These are phyloP conservation scores for Backusella liffmaniae DNA, from an alignment of 192 early-diverging fungal genomes.

Conservation along the genomic window DNA sequence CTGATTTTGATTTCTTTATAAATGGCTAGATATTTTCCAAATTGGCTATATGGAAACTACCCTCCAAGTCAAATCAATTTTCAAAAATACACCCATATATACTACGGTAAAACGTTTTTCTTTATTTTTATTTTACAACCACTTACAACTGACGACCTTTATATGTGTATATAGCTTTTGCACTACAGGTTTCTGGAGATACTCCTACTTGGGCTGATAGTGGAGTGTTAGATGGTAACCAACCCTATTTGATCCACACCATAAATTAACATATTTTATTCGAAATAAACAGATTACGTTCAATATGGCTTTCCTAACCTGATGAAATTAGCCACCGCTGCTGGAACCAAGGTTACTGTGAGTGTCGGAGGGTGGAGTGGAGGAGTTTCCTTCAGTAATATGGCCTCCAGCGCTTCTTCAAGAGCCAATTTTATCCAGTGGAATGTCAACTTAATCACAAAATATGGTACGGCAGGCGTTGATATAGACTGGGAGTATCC, in stretches of 20 bases:
- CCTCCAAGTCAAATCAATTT: constrained; percentile 36
- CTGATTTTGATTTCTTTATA: not conserved
- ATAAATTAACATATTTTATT: not conserved
- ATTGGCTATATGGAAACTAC: constrained; percentile 20
- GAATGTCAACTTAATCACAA: constrained; percentile 46
- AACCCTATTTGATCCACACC: not conserved
- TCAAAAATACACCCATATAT: constrained; percentile 65
- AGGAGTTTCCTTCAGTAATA: constrained; percentile 53
- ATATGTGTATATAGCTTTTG: constrained; percentile 47
- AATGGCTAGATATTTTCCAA: constrained; percentile 19
- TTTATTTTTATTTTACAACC: not conserved
- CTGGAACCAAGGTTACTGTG: constrained; percentile 51
- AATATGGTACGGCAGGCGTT: constrained; percentile 63
- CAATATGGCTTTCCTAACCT: constrained; percentile 41
- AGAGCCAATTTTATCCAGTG: constrained; percentile 49
- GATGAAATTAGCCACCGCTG: constrained; percentile 40
- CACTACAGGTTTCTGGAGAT: constrained; percentile 39
- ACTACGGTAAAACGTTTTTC: constrained; percentile 38
- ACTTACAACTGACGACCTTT: not conserved
- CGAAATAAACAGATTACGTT: constrained; percentile 16
- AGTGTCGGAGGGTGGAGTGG: constrained; percentile 76
- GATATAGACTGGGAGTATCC: constrained; percentile 76
- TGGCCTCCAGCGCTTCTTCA: constrained; percentile 35
- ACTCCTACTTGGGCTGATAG: constrained; percentile 32
- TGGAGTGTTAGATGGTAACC: constrained; percentile 14